Evolutionary conservation across 352 stramenopile species (phyloP), one percentile per base, ranked within the genome.

Genomic region (Pythium rishiriense): DNA sequence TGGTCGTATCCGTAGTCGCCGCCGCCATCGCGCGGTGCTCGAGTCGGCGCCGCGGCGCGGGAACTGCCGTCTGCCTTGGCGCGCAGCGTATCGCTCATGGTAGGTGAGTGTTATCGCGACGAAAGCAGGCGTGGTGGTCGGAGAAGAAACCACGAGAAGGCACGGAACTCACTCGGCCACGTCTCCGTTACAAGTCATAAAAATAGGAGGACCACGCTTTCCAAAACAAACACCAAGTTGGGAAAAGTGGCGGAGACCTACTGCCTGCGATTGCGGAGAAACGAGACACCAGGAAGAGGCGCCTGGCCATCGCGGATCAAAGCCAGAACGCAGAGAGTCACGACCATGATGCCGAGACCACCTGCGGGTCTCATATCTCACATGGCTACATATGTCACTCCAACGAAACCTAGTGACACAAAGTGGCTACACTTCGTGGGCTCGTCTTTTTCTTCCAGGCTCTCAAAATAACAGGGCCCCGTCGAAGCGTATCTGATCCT

Each of bases 1-100:
- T 58, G 46, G n/a, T 58, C 21, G 31, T 64, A 64, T 37, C 54
- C 41, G 45, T 17, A 12, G 21, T 53, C 46, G 14, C 41, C 47
- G 25, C 57, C 49, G 15, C 6, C 24, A 19, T 61, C 39, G n/a
- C 52, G 25, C 15, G 39, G 25, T 2, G 48, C 15, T 33, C 21
- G 58, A 19, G 51, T 49, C 11, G 48, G 61, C 43, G 52, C 7
- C 19, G 46, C 46, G 3, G 31, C 46, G 14, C 47, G 47, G 1
- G 52, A 41, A 4, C 17, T 29, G 46, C 46, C n/a, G 21, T 63
- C 46, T 24, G 24, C 28, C 49, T 62, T 60, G 14, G 39, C 14
- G 14, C 45, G 28, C 6, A 7, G 35, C 35, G 25, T 22, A n/a
- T 48, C 53, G 47, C 49, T 42, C 62, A 63, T 69, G 25, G 17